phyloP scores from a whole-genome alignment of 2,329 filamentous ascomycete species.

The Cadophora gregata region DNA sequence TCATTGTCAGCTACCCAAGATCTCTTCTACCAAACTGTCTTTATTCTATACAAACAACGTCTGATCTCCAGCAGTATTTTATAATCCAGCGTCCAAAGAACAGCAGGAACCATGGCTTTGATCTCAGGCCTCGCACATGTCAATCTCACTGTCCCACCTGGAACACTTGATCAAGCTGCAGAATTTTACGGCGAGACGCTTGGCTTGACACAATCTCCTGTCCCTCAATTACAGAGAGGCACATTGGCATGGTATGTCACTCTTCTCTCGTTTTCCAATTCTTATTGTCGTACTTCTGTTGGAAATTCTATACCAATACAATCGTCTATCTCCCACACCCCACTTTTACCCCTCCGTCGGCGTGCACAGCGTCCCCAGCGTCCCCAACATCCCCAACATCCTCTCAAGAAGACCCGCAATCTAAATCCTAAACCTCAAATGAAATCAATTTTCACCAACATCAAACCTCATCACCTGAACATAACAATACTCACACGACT shows the following conservation, averaged over 20 bases:
- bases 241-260: constrained; percentile 58
- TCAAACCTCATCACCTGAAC: too few species aligned
- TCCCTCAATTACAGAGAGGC: constrained; percentile 57
- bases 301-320: neutral
- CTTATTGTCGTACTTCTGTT: neutral
- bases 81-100: neutral
- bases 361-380: neutral
- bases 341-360: neutral
- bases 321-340: neutral
- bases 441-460: too few species aligned
- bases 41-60: neutral
- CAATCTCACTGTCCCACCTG: constrained; percentile 62
- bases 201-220: constrained; percentile 57
- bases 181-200: constrained; percentile 63
- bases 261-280: neutral
- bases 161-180: constrained; percentile 56
- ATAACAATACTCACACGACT: neutral
- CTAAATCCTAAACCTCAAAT: too few species aligned
- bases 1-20: neutral
- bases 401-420: too few species aligned
- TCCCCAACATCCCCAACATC: too few species aligned
- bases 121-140: constrained; percentile 62
- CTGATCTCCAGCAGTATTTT: neutral
- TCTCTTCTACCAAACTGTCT: neutral
- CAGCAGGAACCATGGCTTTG: constrained; percentile 22